Conservation (phyloP, 495 filamentous ascomycete genomes). For the Penicillium parvum region DNA sequence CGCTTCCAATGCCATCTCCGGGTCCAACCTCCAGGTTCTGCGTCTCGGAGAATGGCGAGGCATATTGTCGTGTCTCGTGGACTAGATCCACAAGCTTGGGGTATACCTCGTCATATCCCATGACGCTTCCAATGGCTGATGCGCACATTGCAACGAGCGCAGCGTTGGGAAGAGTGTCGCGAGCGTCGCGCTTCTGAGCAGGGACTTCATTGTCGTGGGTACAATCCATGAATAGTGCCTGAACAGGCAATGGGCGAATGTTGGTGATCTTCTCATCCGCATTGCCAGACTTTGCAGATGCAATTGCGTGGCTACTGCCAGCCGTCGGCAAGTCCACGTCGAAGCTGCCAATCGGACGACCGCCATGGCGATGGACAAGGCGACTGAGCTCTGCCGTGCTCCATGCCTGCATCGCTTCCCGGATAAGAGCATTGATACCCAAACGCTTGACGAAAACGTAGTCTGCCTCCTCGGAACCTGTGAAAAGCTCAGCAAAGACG, state of each 20-base stretch:
- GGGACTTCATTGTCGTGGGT: slow-evolving; percentile 98
- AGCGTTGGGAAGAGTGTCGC: slow-evolving; percentile 93
- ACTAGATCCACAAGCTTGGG: slow-evolving; percentile 89
- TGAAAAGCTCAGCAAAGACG: slow-evolving; percentile 94
- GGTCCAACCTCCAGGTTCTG: slow-evolving; percentile 52
- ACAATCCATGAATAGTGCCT: slow-evolving; percentile 98
- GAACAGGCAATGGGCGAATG: slow-evolving; percentile 77
- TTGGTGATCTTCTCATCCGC: slow-evolving; percentile 59
- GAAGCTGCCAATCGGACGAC: slow-evolving; percentile 93
- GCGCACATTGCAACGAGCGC: slow-evolving; percentile 94
- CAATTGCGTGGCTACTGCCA: slow-evolving; percentile 39
- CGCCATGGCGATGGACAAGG: slow-evolving; percentile 90
- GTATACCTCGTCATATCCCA: slow-evolving; percentile 99
- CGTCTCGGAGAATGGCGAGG: slow-evolving; percentile 61
- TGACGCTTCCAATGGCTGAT: slow-evolving; percentile 88
- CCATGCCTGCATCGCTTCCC: slow-evolving; percentile 99
- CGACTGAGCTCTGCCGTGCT: slow-evolving; percentile 87
- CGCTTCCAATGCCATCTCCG: slow-evolving; percentile 73
- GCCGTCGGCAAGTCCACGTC: slow-evolving; percentile 62
- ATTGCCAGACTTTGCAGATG: slow-evolving; percentile 35
- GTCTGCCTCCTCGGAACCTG: slow-evolving; percentile 91
- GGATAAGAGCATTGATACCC: slow-evolving; percentile 82
- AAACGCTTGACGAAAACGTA: slow-evolving; percentile 91
- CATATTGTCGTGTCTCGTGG: slow-evolving; percentile 76
- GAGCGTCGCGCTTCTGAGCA: slow-evolving; percentile 89